Percentiles rank a stretch among this genome's conserved stretches.
These are phyloP conservation scores for Pichia cabralensis DNA, from an alignment of 805 yeast genomes.

Conservation along the genomic window DNA sequence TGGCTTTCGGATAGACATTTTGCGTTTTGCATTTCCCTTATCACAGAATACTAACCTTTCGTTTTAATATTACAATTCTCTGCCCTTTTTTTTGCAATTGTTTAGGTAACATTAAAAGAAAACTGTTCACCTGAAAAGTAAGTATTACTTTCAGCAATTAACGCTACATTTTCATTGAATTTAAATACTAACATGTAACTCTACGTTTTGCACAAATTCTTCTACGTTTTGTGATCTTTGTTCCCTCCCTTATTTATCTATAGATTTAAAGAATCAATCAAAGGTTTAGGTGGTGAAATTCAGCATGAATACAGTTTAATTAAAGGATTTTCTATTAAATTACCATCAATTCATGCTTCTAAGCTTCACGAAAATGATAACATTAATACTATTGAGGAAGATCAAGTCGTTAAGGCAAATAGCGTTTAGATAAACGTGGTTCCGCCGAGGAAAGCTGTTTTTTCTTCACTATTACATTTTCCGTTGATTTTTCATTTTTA, in stretches of 20 bases:
- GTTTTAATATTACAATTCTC: no score
- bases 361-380: slow-evolving; percentile 39
- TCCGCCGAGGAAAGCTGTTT: no score
- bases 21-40: no score
- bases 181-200: background rate
- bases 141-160: background rate
- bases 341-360: slow-evolving; percentile 44
- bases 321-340: slow-evolving; percentile 53
- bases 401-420: slow-evolving; percentile 47
- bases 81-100: no score
- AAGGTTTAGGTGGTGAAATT: slow-evolving; percentile 49
- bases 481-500: background rate
- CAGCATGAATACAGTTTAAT: slow-evolving; percentile 52
- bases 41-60: slow-evolving; percentile 1
- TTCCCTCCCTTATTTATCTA: background rate
- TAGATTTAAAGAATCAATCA: slow-evolving; percentile 37
- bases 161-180: background rate
- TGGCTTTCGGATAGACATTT: no score
- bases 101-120: slow-evolving; percentile 8
- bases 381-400: slow-evolving; percentile 57
- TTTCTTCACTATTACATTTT: no score
- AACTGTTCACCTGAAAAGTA: slow-evolving; percentile 5
- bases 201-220: no score
- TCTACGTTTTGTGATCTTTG: no score
- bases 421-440: no score